Evolutionary conservation across 352 stramenopile genomes (phyloP).

Genomic region (Pythium periplocum): DNA sequence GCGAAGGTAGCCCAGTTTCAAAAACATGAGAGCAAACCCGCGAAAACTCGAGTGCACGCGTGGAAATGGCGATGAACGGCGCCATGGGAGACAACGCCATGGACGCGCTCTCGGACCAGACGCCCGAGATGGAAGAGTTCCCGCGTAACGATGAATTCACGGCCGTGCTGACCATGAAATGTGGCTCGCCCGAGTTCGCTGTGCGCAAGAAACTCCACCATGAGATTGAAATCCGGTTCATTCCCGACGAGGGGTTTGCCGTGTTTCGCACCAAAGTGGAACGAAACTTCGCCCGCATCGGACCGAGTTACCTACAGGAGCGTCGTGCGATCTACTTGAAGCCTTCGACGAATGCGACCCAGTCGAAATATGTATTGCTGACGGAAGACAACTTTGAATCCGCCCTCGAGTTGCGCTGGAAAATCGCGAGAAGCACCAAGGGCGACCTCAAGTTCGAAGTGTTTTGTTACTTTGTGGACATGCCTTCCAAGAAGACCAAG

Average conservation of each 20-base stretch:
- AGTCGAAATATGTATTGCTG: constrained; percentile 74
- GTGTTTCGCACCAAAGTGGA: constrained; percentile 78
- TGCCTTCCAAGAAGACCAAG: constrained; percentile 55
- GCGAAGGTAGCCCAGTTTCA: constrained; percentile 16
- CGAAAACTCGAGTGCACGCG: no score
- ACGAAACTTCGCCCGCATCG: constrained; percentile 62
- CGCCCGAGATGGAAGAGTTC: constrained; percentile 45
- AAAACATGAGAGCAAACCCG: constrained; percentile 11
- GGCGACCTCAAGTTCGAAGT: constrained; percentile 78
- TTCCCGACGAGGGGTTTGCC: constrained; percentile 66
- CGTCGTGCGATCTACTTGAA: constrained; percentile 72
- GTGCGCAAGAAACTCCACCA: constrained; percentile 80
- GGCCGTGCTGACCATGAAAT: constrained; percentile 74
- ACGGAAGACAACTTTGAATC: constrained; percentile 72
- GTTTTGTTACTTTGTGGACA: constrained; percentile 78
- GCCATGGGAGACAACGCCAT: not conserved
- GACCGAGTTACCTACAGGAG: constrained; percentile 53
- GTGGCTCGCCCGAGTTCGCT: constrained; percentile 61
- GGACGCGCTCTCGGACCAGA: constrained; percentile 14
- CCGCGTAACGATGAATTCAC: constrained; percentile 56
- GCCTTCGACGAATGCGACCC: constrained; percentile 63
- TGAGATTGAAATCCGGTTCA: constrained; percentile 60
- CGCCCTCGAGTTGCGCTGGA: constrained; percentile 63
- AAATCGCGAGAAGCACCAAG: constrained; percentile 75
- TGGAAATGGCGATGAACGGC: constrained; percentile 5